A percentile compares a stretch with the other conserved stretches of the same genome.
Evolutionary conservation across 1,284 basidiomycete genomes (phyloP).

Genomic region (Kwoniella shivajii): DNA sequence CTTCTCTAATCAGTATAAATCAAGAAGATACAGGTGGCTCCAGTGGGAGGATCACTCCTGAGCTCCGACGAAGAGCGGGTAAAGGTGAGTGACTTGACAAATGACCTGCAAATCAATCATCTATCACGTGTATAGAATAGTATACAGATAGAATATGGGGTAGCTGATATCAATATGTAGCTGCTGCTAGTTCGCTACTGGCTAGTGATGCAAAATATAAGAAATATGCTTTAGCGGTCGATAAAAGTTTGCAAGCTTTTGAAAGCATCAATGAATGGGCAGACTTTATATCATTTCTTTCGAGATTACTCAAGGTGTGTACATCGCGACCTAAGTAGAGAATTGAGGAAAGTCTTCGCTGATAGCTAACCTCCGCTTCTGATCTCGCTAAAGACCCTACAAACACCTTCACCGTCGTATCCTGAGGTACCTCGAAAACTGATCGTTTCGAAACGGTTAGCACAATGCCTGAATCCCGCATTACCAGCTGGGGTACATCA

Average conservation of each 20-base stretch:
- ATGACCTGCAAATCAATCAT: too few relatives aligned
- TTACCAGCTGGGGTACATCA: constrained; percentile 96
- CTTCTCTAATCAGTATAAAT: constrained; percentile 27
- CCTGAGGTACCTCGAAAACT: constrained; percentile 94
- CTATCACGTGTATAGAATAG: neutral
- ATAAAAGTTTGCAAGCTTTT: constrained; percentile 88
- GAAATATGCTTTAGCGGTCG: constrained; percentile 89
- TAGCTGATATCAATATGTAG: constrained; percentile 1
- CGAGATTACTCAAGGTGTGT: constrained; percentile 85
- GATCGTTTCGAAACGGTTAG: constrained; percentile 89
- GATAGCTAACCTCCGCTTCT: neutral
- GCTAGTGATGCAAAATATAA: constrained; percentile 85
- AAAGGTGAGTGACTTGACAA: constrained; percentile 39
- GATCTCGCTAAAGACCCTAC: constrained; percentile 68
- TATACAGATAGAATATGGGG: too few relatives aligned
- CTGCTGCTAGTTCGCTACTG: constrained; percentile 42
- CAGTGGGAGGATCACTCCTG: constrained; percentile 46
- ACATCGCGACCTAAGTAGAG: neutral
- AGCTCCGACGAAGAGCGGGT: constrained; percentile 39
- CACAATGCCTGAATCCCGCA: constrained; percentile 96
- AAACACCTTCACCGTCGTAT: constrained; percentile 80
- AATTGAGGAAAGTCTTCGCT: too few relatives aligned
- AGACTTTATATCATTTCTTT: constrained; percentile 97
- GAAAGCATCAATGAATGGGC: constrained; percentile 99
- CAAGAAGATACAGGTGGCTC: constrained; percentile 27